A percentile compares a stretch with the other conserved stretches of the same genome.
phyloP scores from a whole-genome alignment of 768 basidiomycete genomes.

The Hortiboletus campestris region DNA sequence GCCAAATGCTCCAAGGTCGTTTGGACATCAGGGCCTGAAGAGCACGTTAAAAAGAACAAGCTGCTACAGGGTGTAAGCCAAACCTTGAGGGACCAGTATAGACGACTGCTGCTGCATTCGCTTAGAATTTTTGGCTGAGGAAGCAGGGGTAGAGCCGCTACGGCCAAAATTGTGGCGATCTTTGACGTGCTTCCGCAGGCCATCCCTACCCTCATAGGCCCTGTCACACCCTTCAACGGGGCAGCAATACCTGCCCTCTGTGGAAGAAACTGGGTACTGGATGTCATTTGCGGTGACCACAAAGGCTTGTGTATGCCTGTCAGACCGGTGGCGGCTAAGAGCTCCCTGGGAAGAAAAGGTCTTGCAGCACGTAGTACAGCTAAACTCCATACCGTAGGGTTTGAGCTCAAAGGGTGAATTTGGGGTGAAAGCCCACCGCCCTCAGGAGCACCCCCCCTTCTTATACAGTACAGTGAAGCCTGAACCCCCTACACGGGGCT shows the following conservation, averaged over 20 bases:
- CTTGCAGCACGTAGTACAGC: too few relatives aligned
- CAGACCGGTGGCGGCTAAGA: neutral
- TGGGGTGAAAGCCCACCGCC: too few relatives aligned
- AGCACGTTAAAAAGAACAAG: neutral
- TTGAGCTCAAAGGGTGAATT: too few relatives aligned
- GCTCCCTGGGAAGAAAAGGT: too few relatives aligned
- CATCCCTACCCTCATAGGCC: neutral
- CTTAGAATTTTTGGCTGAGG: too few relatives aligned
- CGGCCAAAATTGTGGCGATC: neutral
- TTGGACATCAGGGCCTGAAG: neutral
- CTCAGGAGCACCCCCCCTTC: too few relatives aligned
- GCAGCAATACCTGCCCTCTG: neutral
- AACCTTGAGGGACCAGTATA: neutral
- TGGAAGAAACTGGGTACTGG: neutral
- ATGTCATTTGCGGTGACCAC: neutral
- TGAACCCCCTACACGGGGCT: too few relatives aligned
- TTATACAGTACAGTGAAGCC: too few relatives aligned
- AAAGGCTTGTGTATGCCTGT: neutral
- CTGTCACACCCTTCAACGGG: neutral
- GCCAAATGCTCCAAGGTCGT: neutral
- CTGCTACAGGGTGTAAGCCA: neutral
- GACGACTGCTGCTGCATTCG: too few relatives aligned
- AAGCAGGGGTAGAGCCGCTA: neutral
- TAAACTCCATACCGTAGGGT: too few relatives aligned
- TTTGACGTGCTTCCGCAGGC: neutral